These are phyloP conservation scores for Aspergillus biplanus DNA, from an alignment of 495 filamentous ascomycete genomes.

Conservation along the genomic window DNA sequence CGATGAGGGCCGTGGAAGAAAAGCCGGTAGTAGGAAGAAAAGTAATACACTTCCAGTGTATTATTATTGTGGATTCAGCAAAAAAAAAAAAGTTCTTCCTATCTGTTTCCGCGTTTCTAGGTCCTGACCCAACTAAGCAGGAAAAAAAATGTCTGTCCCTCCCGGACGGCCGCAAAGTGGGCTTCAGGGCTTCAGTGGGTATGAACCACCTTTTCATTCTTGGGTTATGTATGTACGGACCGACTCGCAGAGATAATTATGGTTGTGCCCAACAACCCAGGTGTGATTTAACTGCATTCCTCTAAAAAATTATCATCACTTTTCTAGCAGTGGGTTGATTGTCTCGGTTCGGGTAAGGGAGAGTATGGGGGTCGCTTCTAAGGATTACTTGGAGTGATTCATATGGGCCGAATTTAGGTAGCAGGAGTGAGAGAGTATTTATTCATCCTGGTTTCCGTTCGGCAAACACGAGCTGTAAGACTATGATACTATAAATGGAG, in stretches of 20 bases:
- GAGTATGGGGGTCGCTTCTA: not conserved
- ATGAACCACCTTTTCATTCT: constrained; percentile 26
- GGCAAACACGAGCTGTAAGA: not conserved
- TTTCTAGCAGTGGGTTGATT: not conserved
- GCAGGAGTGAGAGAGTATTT: too few species aligned
- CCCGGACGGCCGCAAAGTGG: constrained; percentile 31
- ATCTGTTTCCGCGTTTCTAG: constrained; percentile 18
- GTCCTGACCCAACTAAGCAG: constrained; percentile 4
- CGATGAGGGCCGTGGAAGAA: constrained; percentile 22
- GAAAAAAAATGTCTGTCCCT: constrained; percentile 13
- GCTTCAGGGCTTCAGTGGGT: constrained; percentile 38
- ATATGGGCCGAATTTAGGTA: not conserved
- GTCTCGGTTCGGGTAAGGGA: not conserved
- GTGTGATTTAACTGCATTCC: not conserved
- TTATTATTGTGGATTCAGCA: constrained; percentile 27
- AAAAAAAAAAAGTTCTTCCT: constrained; percentile 29
- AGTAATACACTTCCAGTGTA: constrained; percentile 15
- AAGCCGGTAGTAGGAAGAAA: constrained; percentile 23
- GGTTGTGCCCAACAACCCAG: constrained; percentile 7
- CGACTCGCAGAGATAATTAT: not conserved
- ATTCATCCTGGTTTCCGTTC: too few species aligned
- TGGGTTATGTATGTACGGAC: constrained; percentile 13
- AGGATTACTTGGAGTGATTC: not conserved
- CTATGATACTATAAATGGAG: not conserved
- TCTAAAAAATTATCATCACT: not conserved